A percentile compares a stretch with the other conserved stretches of the same genome.
Evolutionary conservation across 768 basidiomycete species (phyloP).

Genomic region (Termitomyces sp.): DNA sequence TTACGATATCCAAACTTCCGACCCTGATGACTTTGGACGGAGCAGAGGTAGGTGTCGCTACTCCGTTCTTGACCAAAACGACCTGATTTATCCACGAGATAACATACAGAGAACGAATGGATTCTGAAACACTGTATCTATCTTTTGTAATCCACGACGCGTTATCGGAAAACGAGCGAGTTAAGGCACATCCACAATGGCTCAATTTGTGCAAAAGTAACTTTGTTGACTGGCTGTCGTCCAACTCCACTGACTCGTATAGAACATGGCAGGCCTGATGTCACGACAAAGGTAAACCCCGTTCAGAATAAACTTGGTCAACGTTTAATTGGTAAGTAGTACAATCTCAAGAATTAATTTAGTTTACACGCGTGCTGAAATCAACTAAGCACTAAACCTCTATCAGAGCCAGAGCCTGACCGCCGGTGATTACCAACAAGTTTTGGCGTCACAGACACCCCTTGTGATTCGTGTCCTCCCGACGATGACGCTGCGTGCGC

Average conservation of each 20-base stretch:
- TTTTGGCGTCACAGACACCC: slow-evolving; percentile 17
- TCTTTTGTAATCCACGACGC: slow-evolving; percentile 50
- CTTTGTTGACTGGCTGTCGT: slow-evolving; percentile 1
- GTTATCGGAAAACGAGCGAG: slow-evolving; percentile 34
- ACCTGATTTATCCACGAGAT: slow-evolving; percentile 38
- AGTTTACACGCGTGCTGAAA: not conserved
- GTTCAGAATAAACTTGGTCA: slow-evolving; percentile 49
- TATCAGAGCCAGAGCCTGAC: slow-evolving; percentile 5
- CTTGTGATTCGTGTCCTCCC: slow-evolving; percentile 52
- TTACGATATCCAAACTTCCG: slow-evolving; percentile 65
- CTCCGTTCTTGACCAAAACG: not conserved
- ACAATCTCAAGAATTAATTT: not conserved
- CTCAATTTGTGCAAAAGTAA: slow-evolving; percentile 53
- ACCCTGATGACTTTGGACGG: slow-evolving; percentile 59
- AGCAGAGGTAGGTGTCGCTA: slow-evolving; percentile 34
- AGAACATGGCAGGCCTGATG: slow-evolving; percentile 58
- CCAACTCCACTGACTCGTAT: slow-evolving; percentile 1
- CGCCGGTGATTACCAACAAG: not conserved
- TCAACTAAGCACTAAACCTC: slow-evolving; percentile 8
- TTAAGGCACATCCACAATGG: slow-evolving; percentile 61
- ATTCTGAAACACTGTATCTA: slow-evolving; percentile 81
- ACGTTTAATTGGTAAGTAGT: slow-evolving; percentile 51
- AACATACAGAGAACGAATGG: slow-evolving; percentile 61
- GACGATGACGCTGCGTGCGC: slow-evolving; percentile 58
- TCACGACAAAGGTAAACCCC: slow-evolving; percentile 20